Base-by-base conservation (phyloP, 2,329 filamentous ascomycete genomes). In the Penicillium hesseltinei region DNA sequence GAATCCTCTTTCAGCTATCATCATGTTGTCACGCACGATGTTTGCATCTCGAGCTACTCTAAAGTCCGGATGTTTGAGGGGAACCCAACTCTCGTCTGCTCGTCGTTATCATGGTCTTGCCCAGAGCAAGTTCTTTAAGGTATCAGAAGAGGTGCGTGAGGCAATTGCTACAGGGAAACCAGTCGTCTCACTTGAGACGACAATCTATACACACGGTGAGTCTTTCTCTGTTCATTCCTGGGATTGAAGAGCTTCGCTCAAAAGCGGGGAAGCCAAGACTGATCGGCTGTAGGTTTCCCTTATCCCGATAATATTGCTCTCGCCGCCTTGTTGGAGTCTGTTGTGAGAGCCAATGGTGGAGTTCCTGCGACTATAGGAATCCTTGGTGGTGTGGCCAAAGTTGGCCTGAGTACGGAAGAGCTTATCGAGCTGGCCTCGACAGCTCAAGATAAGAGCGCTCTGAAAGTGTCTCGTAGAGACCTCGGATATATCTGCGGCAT, bases 301-400 rank as follows among this genome's bases (percentile, higher is more conserved):
- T 88, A 88, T 65, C 88, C 88, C 0, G 84, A 88, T 29, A 91
- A 90, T 66, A 77, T 88, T 40, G 87, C 89, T 23, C 81, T 99
- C 15, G 90, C 91, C n/a, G 84, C 86, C 35, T 83, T 88, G 46
- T 84, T 97, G 58, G 91, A 97, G 70, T 86, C 87, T 13, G 82
- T 95, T 40, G 89, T 97, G 49, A 88, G 94, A 45, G 80, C 82
- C 40, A 84, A 92, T 74, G 94, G 94, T 39, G 91, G 83, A 17
- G 83, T 97, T 15, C 94, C 94, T 3, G 94, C 94, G 31, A 96
- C 95, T 3, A 90, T 97, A 71, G 94, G 91, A 40, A 84, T 99
- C 51, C 78, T 97, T 3, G 86, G 92, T 65, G 93, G 94, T 23
- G 81, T 91, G 31, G 91, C 92, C 33, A 85, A 84, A 33, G 89